Percentiles rank a stretch among this genome's conserved stretches.
These are phyloP conservation scores for Geotrichum phurueaensis DNA, from an alignment of 1,139 yeast genomes.

Conservation along the genomic window DNA sequence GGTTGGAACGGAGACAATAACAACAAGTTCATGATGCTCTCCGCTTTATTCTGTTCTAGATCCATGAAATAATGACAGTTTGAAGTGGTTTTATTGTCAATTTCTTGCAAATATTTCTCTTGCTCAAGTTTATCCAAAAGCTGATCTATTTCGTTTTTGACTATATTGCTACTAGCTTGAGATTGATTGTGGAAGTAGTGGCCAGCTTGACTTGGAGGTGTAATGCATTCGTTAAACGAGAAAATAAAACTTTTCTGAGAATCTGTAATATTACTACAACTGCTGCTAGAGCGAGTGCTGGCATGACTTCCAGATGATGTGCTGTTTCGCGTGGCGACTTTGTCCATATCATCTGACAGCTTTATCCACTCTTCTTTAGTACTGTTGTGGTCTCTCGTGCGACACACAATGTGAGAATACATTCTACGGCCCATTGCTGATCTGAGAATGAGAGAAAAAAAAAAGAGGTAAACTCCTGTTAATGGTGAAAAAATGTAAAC, in stretches of 20 bases:
- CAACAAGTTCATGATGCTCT: neutral
- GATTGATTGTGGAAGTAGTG: neutral
- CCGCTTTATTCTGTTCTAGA: neutral
- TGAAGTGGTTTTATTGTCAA: neutral
- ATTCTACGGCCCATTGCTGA: neutral
- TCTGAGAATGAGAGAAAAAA: neutral
- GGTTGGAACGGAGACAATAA: neutral
- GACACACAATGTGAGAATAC: neutral
- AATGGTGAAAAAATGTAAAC: neutral
- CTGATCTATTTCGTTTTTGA: neutral
- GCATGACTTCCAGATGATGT: neutral
- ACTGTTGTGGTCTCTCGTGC: neutral
- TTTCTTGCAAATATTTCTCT: neutral
- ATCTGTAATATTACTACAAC: neutral
- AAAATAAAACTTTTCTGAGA: neutral
- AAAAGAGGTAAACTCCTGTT: neutral
- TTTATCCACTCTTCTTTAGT: neutral
- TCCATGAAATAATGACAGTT: neutral
- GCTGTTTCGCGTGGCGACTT: neutral
- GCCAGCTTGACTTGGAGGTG: neutral
- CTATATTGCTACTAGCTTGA: neutral
- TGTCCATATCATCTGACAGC: neutral
- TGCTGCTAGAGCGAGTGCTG: neutral
- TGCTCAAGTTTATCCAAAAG: neutral
- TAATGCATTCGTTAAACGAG: neutral